Base-by-base conservation (phyloP, 2,329 filamentous ascomycete species). In the Sphaerulina populicola region DNA sequence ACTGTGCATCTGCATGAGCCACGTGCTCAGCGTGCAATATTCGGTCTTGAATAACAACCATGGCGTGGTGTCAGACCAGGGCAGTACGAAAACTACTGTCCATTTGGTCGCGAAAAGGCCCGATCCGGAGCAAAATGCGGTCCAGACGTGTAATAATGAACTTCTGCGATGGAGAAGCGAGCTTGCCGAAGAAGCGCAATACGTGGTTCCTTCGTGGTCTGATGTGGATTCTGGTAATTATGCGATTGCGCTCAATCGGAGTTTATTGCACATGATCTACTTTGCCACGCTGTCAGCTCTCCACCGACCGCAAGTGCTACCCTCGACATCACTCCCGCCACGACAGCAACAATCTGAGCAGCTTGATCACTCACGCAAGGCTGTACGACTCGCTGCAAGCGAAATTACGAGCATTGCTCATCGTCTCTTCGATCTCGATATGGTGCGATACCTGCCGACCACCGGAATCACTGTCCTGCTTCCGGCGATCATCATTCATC, bases 181-280 rank as follows among this genome's bases (percentile, higher is more conserved):
- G 35, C 77, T 95, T 31, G 85, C 88, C 0, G 69, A 77, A 15
- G 81, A 82, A 59, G 89, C 87, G 57, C 79, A 81, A 57, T 90
- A 93, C 60, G 74, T 77, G 12, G 72, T 74, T 5, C 68, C 81
- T 15, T 76, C 72, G 31, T 69, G 72, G 10, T 64, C 75, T 51
- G 83, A 83, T 53, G 68, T 80, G 44, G 75, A 79, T 47, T 76
- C 70, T 12, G 74, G 81, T 14, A 82, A 82, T 31, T 75, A 77
- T 36, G 75, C 80, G 3, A 80, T 83, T 44, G 60, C 62, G 21
- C 71, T 95, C 2, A 88, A 95, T 66, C 80, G 87, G 43, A 87
- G 86, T n/a, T 75, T 96, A 15, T 74, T 97, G 33, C 88, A 94
- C 68, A 94, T 96, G 85, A 82, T 95, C 1, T 95, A 94, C 69